A percentile compares a stretch with the other conserved stretches of the same genome.
Conservation (phyloP, 257 asterid genomes). For the Penstemon davidsonii region DNA sequence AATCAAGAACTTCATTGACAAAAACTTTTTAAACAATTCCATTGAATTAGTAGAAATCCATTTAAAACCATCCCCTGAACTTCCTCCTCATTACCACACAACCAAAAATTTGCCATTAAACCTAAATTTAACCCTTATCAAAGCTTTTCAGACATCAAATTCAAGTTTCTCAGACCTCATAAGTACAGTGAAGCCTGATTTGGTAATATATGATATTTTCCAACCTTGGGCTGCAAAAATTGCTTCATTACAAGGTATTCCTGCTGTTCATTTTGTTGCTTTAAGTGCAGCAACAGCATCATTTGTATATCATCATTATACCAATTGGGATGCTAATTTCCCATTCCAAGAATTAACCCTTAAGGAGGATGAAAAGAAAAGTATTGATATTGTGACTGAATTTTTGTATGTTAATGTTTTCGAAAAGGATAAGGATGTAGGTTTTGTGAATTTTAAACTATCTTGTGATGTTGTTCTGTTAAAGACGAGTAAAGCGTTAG, state of each 20-base stretch:
- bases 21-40: background rate
- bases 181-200: slow-evolving; percentile 24
- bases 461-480: slow-evolving; percentile 36
- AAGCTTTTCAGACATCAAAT: slow-evolving; percentile 32
- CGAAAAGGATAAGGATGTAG: background rate
- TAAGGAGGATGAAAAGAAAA: slow-evolving; percentile 26
- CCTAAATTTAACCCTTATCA: slow-evolving; percentile 32
- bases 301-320: slow-evolving; percentile 23
- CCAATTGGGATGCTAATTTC: slow-evolving; percentile 19
- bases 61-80: slow-evolving; percentile 29
- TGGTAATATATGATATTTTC: slow-evolving; percentile 34
- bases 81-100: slow-evolving; percentile 44
- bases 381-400: background rate
- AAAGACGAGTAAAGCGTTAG: slow-evolving; percentile 36
- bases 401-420: background rate
- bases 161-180: slow-evolving; percentile 25
- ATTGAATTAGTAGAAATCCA: slow-evolving; percentile 32
- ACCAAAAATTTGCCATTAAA: slow-evolving; percentile 42
- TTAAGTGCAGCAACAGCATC: slow-evolving; percentile 23
- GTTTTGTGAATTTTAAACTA: slow-evolving; percentile 25
- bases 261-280: slow-evolving; percentile 28
- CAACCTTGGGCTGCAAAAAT: slow-evolving; percentile 38
- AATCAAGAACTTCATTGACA: background rate
- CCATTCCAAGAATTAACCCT: slow-evolving; percentile 27
- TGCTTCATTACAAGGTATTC: slow-evolving; percentile 32